These are phyloP conservation scores for Colletotrichum orbiculare DNA, from an alignment of 2,329 filamentous ascomycete genomes.

Conservation along the genomic window DNA sequence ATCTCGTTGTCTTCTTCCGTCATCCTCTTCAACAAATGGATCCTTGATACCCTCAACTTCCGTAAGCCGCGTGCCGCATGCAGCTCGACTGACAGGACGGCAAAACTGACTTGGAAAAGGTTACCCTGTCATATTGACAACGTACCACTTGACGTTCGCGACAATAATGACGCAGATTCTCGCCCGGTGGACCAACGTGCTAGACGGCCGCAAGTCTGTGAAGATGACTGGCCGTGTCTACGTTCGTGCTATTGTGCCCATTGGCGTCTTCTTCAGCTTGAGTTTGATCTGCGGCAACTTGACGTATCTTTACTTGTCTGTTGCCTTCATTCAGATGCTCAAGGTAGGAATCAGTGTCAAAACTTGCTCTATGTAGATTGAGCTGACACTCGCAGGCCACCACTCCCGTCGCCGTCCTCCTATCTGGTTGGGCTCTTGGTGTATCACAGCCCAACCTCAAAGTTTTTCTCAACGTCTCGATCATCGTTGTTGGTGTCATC, in stretches of 20 bases:
- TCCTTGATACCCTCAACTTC: conserved; percentile 87
- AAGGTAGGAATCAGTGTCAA: conserved; percentile 69
- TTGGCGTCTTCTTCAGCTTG: conserved; percentile 95
- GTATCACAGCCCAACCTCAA: conserved; percentile 86
- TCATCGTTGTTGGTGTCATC: conserved; percentile 94
- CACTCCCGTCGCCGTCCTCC: conserved; percentile 90
- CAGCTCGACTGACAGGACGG: conserved; percentile 1
- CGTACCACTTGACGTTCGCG: conserved; percentile 94
- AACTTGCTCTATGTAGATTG: background rate
- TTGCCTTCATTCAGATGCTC: conserved; percentile 99
- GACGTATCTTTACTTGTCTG: conserved; percentile 93
- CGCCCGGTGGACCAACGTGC: conserved; percentile 86
- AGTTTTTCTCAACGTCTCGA: conserved; percentile 90
- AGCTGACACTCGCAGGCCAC: conserved; percentile 73
- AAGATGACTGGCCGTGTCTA: conserved; percentile 98
- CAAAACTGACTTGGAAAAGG: conserved; percentile 64
- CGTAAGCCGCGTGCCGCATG: conserved; percentile 50
- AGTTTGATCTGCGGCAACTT: conserved; percentile 96
- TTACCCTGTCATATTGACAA: conserved; percentile 85
- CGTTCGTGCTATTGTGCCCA: conserved; percentile 91
- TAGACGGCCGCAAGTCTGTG: conserved; percentile 94
- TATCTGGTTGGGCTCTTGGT: conserved; percentile 89
- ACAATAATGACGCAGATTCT: conserved; percentile 95
- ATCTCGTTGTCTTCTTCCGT: conserved; percentile 92
- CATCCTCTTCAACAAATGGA: conserved; percentile 99